Evolutionary conservation across 1,284 basidiomycete species (phyloP), one percentile per base, ranked within the genome.

Genomic region (Pseudozyma sp.): DNA sequence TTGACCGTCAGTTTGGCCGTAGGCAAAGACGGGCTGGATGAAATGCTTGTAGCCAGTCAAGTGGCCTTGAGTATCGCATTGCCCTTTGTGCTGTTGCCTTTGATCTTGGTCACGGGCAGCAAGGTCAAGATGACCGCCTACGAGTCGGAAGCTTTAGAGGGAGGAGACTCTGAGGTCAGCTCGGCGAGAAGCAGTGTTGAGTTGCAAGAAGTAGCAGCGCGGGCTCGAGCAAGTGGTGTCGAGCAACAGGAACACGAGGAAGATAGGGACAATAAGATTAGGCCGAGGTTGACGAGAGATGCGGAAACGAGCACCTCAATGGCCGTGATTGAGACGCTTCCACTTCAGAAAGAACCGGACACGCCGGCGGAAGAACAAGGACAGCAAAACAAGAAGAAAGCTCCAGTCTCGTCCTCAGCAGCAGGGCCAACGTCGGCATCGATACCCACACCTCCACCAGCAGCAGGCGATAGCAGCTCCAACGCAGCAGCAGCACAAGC

Each of bases 1-100:
- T 89, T 94, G 81, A 87, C 89, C 3, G 92, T 97, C 42, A 93
- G 94, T 0, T 86, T 91, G 12, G 88, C 90, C 0, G 87, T 92
- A 8, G 96, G 96, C 0, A 87, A 89, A 50, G 77, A 85, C 3
- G 96, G 95, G 1, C 89, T 98, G 67, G 90, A 93, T 84, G 86
- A 89, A 1, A 89, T 98, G 58, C 89, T 99, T 14, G 92, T 97
- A 51, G 91, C 89, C 1, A 94, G 91, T 12, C 96, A 98, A 86
- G 95, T 96, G 55, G 89, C 92, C 10, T 88, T 99, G 21, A 92
- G 91, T 45, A 90, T 98, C 79, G 90, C 94, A 5, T 89, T 98
- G 16, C 96, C 95, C 0, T 96, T 84, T 53, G 82, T 83, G 31
- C 56, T 76, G 19, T 54, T 81, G 47, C 83, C 83, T 0, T 68